Evolutionary conservation across 2,329 filamentous ascomycete genomes (phyloP), one percentile per base, ranked within the genome.

Genomic region (Calonectria crousiana): DNA sequence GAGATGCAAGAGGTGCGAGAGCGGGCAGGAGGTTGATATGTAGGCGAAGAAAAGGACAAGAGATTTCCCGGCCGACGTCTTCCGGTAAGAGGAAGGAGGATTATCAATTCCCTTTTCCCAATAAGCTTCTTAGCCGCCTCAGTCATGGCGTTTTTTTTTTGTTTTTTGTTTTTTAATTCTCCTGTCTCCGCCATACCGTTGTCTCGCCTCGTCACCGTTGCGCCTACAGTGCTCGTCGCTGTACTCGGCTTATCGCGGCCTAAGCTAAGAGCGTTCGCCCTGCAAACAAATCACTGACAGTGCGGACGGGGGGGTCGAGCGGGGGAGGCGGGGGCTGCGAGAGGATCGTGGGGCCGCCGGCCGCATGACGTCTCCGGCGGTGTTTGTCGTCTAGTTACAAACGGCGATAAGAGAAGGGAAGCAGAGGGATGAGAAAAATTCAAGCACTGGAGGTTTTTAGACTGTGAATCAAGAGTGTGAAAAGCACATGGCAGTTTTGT

Each of bases 211-310:
- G 44, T 58, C 58, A 52, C 60, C 49, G 44, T 41, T 62, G 47
- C 56, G 30, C 32, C 32, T 64, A 41, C n/a, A 47, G 44, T 58
- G 44, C 26, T 70, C 56, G 56, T 56, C 53, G 44, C 67, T 69
- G 41, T 20, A 67, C 73, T 80, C 81, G 81, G 81, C 78, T 83
- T 82, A 81, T 80, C 76, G 76, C 81, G 81, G 81, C 78, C 79
- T 81, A 79, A 77, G 64, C 79, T 81, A 78, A 77, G 64, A 20
- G 18, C 44, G 30, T 32, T 47, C 36, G 38, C 53, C 30, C 76
- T 76, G 73, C 38, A 71, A 62, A 58, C 23, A 18, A 60, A 67
- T 51, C 30, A 67, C 64, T 36, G 52, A 56, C 69, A 67, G 49
- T n/a, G 47, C 34, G 36, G 36, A 47, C 49, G 14, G 69, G 69